Evolutionary conservation across 2,329 filamentous ascomycete species (phyloP).

Genomic region (Bipolaris zeicola): DNA sequence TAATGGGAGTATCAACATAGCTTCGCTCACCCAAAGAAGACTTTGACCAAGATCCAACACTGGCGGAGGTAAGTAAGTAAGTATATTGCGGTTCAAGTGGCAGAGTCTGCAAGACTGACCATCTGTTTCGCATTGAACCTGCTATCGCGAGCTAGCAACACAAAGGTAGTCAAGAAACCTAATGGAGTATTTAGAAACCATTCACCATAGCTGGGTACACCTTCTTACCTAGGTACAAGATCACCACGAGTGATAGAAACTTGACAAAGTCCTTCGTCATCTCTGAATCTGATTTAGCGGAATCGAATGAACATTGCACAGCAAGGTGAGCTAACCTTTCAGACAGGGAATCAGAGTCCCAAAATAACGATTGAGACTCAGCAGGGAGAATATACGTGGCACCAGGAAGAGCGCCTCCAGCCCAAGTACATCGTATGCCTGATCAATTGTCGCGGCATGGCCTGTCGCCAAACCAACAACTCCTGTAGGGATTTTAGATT

Average conservation of each 20-base stretch:
- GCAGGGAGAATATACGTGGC: slow-evolving; percentile 81
- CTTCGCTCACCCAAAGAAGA: slow-evolving; percentile 70
- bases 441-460: slow-evolving; percentile 69
- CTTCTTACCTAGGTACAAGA: slow-evolving; percentile 72
- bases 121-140: slow-evolving; percentile 68
- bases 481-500: slow-evolving; percentile 53
- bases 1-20: background rate
- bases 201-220: background rate
- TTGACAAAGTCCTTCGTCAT: slow-evolving; percentile 94
- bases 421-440: slow-evolving; percentile 86
- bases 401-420: slow-evolving; percentile 90
- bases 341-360: slow-evolving; percentile 87
- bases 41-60: slow-evolving; percentile 76
- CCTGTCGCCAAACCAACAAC: slow-evolving; percentile 68
- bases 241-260: slow-evolving; percentile 76
- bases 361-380: slow-evolving; percentile 89
- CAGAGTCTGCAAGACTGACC: slow-evolving; percentile 39
- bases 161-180: slow-evolving; percentile 88
- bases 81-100: background rate
- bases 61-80: slow-evolving; percentile 21
- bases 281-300: slow-evolving; percentile 52
- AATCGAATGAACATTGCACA: background rate
- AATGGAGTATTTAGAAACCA: slow-evolving; percentile 4
- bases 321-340: slow-evolving; percentile 53
- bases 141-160: slow-evolving; percentile 71